phyloP scores from a whole-genome alignment of 768 basidiomycete genomes.

The Mrakia frigida region DNA sequence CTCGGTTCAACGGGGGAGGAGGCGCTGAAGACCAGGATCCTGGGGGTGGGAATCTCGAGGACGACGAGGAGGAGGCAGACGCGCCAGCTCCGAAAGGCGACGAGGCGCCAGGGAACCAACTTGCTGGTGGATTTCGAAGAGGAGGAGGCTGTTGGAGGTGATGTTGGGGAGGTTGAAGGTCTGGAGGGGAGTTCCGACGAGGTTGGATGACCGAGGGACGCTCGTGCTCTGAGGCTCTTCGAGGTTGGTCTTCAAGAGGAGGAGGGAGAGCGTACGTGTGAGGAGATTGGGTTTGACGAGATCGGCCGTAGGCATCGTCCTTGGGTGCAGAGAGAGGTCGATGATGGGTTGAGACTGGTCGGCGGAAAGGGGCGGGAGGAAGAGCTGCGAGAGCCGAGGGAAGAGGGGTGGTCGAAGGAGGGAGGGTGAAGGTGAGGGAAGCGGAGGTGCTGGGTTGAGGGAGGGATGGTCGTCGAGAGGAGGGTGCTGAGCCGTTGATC shows the following conservation, averaged over 20 bases:
- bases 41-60: neutral
- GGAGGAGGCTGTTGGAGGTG: neutral
- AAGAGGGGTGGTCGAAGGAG: conserved; percentile 8
- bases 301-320: neutral
- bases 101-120: neutral
- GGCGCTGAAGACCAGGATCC: neutral
- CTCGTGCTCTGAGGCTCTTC: neutral
- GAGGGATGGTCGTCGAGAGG: neutral
- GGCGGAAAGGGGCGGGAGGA: conserved; percentile 12
- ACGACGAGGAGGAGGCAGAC: neutral
- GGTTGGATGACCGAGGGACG: neutral
- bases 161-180: neutral
- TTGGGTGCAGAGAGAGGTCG: neutral
- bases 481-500: neutral
- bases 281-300: conserved; percentile 1
- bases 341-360: neutral
- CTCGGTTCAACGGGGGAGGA: neutral
- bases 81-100: neutral
- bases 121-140: neutral
- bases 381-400: conserved; percentile 9
- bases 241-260: neutral
- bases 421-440: conserved; percentile 3
- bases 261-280: neutral
- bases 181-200: neutral
- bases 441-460: neutral